A percentile compares a stretch with the other conserved stretches of the same genome.
These are phyloP conservation scores for Odonthalia washingtoniensis DNA, from an alignment of 31 red algal species.

Conservation along the genomic window DNA sequence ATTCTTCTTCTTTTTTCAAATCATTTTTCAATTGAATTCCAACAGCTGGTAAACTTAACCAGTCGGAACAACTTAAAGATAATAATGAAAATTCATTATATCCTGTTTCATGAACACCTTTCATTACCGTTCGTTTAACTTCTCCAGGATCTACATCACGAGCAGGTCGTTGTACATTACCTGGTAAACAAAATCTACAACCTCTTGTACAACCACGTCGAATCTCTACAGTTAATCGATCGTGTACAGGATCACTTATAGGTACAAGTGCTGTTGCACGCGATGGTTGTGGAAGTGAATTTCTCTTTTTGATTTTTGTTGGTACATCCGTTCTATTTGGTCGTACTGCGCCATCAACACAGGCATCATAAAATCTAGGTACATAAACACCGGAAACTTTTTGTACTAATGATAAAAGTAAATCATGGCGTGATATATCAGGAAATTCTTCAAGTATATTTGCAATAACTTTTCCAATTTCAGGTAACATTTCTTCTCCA, in stretches of 20 bases:
- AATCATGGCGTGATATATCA: slow-evolving; percentile 42
- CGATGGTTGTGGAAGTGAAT: too few relatives aligned
- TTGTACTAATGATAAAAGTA: slow-evolving; percentile 58
- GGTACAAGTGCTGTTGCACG: too few relatives aligned
- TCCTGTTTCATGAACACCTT: slow-evolving; percentile 69
- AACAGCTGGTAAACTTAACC: slow-evolving; percentile 71
- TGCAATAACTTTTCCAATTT: slow-evolving; percentile 51
- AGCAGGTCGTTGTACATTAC: slow-evolving; percentile 85
- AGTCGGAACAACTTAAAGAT: slow-evolving; percentile 76
- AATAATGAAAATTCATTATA: slow-evolving; percentile 83
- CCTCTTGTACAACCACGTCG: slow-evolving; percentile 85
- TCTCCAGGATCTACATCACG: slow-evolving; percentile 73
- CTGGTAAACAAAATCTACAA: slow-evolving; percentile 87
- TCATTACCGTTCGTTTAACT: slow-evolving; percentile 60
- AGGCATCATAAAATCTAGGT: slow-evolving; percentile 66
- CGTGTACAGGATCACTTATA: slow-evolving; percentile 67
- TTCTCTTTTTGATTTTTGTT: too few relatives aligned
- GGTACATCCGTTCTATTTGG: slow-evolving; percentile 58
- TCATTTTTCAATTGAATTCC: slow-evolving; percentile 79
- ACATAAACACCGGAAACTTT: slow-evolving; percentile 81
- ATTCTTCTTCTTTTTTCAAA: slow-evolving; percentile 48
- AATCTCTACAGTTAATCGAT: slow-evolving; percentile 78
- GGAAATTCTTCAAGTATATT: slow-evolving; percentile 37
- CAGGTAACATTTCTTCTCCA: slow-evolving; percentile 85
- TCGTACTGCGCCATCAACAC: slow-evolving; percentile 63